Evolutionary conservation across 371 early-diverging fungal species (phyloP).

Genomic region (Scutellospora calospora): DNA sequence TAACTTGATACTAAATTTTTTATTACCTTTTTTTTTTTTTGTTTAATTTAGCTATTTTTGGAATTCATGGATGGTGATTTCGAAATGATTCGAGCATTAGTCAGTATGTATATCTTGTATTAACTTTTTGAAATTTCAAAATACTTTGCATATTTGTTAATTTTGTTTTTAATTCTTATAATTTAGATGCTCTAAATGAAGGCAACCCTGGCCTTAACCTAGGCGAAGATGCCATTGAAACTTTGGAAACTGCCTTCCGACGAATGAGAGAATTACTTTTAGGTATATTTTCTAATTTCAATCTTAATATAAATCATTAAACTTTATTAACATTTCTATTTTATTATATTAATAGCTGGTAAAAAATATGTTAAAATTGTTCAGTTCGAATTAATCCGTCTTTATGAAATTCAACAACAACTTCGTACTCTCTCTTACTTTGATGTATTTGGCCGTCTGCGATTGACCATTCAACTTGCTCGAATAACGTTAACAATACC

Average conservation of each 20-base stretch:
- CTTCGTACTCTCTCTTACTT: slow-evolving; percentile 65
- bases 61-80: slow-evolving; percentile 78
- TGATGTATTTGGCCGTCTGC: slow-evolving; percentile 66
- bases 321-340: background rate
- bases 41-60: slow-evolving; percentile 57
- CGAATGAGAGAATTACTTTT: slow-evolving; percentile 64
- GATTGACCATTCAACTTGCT: slow-evolving; percentile 64
- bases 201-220: slow-evolving; percentile 64
- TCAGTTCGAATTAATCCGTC: slow-evolving; percentile 65
- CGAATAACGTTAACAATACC: slow-evolving; percentile 66
- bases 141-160: no score
- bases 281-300: slow-evolving; percentile 48
- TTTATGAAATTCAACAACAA: slow-evolving; percentile 69
- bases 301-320: background rate
- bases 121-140: no score
- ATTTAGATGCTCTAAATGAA: slow-evolving; percentile 58
- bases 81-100: slow-evolving; percentile 68
- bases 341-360: slow-evolving; percentile 54
- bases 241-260: slow-evolving; percentile 66
- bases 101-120: no score
- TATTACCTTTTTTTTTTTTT: background rate
- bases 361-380: slow-evolving; percentile 68
- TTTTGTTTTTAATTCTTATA: background rate
- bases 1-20: background rate
- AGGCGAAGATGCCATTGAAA: slow-evolving; percentile 67